phyloP scores from a whole-genome alignment of 1,284 basidiomycete genomes.

The Cryptococcus sp. region DNA sequence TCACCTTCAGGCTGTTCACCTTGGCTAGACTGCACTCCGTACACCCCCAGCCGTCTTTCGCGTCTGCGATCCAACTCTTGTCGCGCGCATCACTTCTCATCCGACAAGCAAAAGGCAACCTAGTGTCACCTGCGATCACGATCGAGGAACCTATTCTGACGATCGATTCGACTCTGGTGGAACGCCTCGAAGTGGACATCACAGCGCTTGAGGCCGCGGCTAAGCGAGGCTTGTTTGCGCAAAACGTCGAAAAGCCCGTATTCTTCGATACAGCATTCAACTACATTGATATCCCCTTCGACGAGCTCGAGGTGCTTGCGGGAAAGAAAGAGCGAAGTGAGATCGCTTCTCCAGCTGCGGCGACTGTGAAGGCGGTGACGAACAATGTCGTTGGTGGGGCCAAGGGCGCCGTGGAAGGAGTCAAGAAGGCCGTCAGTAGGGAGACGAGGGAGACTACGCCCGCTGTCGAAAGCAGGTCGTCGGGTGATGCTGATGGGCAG shows the following conservation, averaged over 20 bases:
- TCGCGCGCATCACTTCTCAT: slow-evolving; percentile 32
- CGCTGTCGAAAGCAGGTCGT: slow-evolving; percentile 5
- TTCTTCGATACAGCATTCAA: slow-evolving; percentile 96
- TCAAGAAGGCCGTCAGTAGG: slow-evolving; percentile 22
- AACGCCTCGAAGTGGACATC: slow-evolving; percentile 60
- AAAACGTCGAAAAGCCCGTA: slow-evolving; percentile 78
- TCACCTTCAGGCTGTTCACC: slow-evolving; percentile 35
- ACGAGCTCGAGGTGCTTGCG: slow-evolving; percentile 67
- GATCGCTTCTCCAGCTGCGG: slow-evolving; percentile 22
- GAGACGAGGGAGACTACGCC: slow-evolving; percentile 15
- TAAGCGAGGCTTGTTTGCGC: slow-evolving; percentile 77
- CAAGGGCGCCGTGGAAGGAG: slow-evolving; percentile 17
- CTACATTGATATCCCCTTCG: slow-evolving; percentile 82
- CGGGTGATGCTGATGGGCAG: slow-evolving; percentile 8
- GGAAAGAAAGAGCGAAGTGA: slow-evolving; percentile 57
- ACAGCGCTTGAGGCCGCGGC: slow-evolving; percentile 59
- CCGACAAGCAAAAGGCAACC: slow-evolving; percentile 29
- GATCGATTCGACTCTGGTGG: slow-evolving; percentile 51
- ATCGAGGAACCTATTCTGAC: slow-evolving; percentile 41
- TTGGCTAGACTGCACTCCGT: slow-evolving; percentile 52
- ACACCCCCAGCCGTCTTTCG: slow-evolving; percentile 46
- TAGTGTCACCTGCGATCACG: slow-evolving; percentile 25
- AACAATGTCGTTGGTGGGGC: slow-evolving; percentile 8
- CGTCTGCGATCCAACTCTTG: slow-evolving; percentile 47
- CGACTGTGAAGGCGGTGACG: slow-evolving; percentile 11